A percentile compares a stretch with the other conserved stretches of the same genome.
These are phyloP conservation scores for Parathielavia appendiculata DNA, from an alignment of 495 filamentous ascomycete species.

Conservation along the genomic window DNA sequence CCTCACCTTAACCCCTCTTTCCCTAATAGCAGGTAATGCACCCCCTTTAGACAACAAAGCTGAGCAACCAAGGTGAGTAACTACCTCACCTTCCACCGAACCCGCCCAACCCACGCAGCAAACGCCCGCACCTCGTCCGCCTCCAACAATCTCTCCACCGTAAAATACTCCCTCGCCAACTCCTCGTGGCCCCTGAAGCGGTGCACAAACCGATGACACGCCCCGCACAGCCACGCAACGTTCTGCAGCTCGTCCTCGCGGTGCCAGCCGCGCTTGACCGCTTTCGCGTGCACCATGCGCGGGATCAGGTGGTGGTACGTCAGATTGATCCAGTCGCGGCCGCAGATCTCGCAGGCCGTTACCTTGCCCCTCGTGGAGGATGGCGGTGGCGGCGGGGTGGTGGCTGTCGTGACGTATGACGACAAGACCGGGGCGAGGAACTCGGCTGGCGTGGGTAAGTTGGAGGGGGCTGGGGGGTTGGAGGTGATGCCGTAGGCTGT, in stretches of 20 bases:
- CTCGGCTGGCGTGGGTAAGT: constrained; percentile 21
- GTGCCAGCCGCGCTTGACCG: constrained; percentile 76
- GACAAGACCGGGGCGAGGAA: constrained; percentile 59
- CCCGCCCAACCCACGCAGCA: constrained; percentile 59
- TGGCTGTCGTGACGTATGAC: constrained; percentile 52
- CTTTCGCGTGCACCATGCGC: constrained; percentile 69
- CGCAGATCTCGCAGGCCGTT: constrained; percentile 73
- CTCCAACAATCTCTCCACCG: constrained; percentile 60
- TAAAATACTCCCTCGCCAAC: constrained; percentile 68
- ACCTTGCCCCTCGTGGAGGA: constrained; percentile 44
- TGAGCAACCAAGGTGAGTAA: too few species aligned
- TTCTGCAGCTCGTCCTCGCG: constrained; percentile 66
- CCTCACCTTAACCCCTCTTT: too few species aligned
- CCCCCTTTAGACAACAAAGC: too few species aligned
- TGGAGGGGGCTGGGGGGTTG: constrained; percentile 26
- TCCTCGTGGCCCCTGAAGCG: constrained; percentile 71
- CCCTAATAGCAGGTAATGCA: too few species aligned
- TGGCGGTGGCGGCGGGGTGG: constrained; percentile 57
- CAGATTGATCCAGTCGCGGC: constrained; percentile 68
- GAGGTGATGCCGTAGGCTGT: constrained; percentile 53
- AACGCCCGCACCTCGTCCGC: constrained; percentile 69
- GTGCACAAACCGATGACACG: constrained; percentile 86
- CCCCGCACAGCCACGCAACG: constrained; percentile 85
- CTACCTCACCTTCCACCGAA: constrained; percentile 60
- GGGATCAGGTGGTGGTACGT: constrained; percentile 87